A percentile compares a stretch with the other conserved stretches of the same genome.
phyloP scores from a whole-genome alignment of 139 green algal genomes.

The Nannochloris sp. region DNA sequence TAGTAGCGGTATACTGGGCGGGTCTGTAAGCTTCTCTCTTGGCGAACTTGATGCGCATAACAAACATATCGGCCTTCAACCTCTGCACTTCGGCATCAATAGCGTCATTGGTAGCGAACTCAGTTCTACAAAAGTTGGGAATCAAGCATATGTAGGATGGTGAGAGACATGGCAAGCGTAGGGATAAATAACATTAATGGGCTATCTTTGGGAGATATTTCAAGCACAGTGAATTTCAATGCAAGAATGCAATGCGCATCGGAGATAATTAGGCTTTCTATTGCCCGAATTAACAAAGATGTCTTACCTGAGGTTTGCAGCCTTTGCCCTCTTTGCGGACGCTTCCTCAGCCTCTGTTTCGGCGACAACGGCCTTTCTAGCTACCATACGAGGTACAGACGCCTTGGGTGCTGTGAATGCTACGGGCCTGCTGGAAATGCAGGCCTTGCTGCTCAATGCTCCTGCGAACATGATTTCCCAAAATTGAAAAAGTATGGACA shows the following conservation, averaged over 20 bases:
- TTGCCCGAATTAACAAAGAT: too few species aligned
- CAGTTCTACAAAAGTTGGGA: slow-evolving; percentile 1
- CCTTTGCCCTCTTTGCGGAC: not conserved
- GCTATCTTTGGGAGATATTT: too few species aligned
- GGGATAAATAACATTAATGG: too few species aligned
- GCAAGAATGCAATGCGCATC: too few species aligned
- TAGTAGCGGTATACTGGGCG: slow-evolving; percentile 3
- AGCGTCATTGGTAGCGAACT: slow-evolving; percentile 18
- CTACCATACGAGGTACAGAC: not conserved
- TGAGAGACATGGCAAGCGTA: too few species aligned
- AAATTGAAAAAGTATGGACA: not conserved
- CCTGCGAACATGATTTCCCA: not conserved
- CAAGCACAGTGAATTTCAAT: too few species aligned
- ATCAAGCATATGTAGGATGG: too few species aligned
- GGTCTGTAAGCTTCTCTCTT: slow-evolving; percentile 29
- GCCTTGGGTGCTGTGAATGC: not conserved
- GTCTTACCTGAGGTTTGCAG: not conserved
- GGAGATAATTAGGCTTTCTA: too few species aligned
- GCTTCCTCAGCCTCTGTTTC: not conserved
- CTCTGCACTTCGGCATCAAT: slow-evolving; percentile 35
- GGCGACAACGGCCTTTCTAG: not conserved
- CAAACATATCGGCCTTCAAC: slow-evolving; percentile 39
- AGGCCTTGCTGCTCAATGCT: slow-evolving; percentile 17
- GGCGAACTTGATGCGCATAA: slow-evolving; percentile 44
- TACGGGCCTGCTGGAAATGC: not conserved